Evolutionary conservation across 2,329 filamentous ascomycete species (phyloP), one percentile per base, ranked within the genome.

Genomic region (Chrysoporthe puriensis): DNA sequence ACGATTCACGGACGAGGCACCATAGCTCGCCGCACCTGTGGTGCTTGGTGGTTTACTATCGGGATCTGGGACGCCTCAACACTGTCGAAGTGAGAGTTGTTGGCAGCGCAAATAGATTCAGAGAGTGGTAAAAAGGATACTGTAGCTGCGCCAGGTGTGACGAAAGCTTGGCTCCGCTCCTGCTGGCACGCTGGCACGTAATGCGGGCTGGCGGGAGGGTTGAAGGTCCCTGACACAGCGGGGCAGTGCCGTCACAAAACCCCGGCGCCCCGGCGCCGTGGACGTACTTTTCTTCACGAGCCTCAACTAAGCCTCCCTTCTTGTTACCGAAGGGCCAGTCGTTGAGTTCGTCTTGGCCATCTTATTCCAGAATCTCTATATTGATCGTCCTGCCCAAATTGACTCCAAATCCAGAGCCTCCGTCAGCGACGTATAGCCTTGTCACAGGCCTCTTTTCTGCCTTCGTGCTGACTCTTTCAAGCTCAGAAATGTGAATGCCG

Each of bases 11-110:
- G 43, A 48, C 59, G 43, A 48, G 59, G 26, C 43, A 48, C 21
- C 59, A 61, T 61, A 61, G 59, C 59, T 61, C 43, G 59, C 36
- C 43, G 16, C 36, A 34, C 21, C 42, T 46, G 59, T 61, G 59
- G 43, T 34, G 42, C 42, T 32, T 61, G 42, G 18, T 36, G n/a
- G 14, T 26, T 13, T 13, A n/a, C 6, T 34, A 36, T 21, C 2
- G 21, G 36, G n/a, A 46, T 40, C 13, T 32, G 59, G 18, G 42
- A 34, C 36, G 59, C 42, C 26, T 26, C 6, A 2, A 21, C n/a
- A 60, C 13, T 58, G 34, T 16, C 40, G 36, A 32, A 40, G 34
- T 44, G 57, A 32, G 57, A 11, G 36, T 42, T 7, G n/a, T 34
- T 32, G 60, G 3, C 60, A 50, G 60, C 44, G 11, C 14, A 62